phyloP scores from a whole-genome alignment of 176 grass and related monocot genomes.

The bread wheat (Triticum aestivum) region IWGSC_CS_RefSeq_v2.1 NC_057810.1:109858063-109858562 shows the following conservation, averaged over 20 bases:
- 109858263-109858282: neutral
- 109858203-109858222: neutral
- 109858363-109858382: neutral
- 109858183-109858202: neutral
- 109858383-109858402: neutral
- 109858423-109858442: neutral
- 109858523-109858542: too few relatives aligned
- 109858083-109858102: slow-evolving; percentile 50
- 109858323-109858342: neutral
- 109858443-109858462: neutral
- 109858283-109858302: neutral
- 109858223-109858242: too few relatives aligned
- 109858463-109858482: neutral
- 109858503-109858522: too few relatives aligned
- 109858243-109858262: neutral
- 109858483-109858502: too few relatives aligned
- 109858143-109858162: slow-evolving; percentile 85
- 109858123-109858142: slow-evolving; percentile 99
- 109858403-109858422: neutral
- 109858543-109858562: too few relatives aligned
- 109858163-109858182: slow-evolving; percentile 32
- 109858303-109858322: neutral
- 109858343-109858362: neutral
- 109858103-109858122: slow-evolving; percentile 97
- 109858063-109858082: neutral